Conservation (phyloP, 116 monocot genomes). For the Iris pallida region DNA sequence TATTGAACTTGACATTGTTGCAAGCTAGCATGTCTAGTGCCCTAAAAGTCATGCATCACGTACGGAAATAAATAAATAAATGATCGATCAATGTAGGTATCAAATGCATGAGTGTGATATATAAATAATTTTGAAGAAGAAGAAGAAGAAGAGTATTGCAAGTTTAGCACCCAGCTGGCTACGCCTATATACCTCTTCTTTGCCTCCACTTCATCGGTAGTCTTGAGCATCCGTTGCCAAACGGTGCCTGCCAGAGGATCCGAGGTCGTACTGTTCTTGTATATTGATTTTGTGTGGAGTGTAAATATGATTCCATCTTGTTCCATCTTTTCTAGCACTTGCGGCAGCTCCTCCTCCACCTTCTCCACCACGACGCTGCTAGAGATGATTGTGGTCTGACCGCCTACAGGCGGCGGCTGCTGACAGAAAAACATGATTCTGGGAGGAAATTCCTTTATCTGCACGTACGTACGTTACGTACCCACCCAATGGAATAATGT, state of each 20-base stretch:
- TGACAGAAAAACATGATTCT: constrained; percentile 8
- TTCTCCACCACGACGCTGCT: constrained; percentile 9
- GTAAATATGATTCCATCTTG: not conserved
- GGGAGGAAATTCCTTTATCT: constrained; percentile 2
- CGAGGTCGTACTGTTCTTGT: not conserved
- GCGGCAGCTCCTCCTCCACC: constrained; percentile 1
- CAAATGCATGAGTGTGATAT: too few relatives aligned
- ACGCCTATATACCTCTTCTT: too few relatives aligned
- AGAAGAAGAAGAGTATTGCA: too few relatives aligned
- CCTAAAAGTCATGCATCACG: too few relatives aligned
- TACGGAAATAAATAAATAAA: too few relatives aligned
- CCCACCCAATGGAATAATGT: too few relatives aligned
- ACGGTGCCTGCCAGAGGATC: not conserved
- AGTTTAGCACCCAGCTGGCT: too few relatives aligned
- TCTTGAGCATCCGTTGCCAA: constrained; percentile 33
- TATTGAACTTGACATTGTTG: constrained; percentile 4
- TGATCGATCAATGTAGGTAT: too few relatives aligned
- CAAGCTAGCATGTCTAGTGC: constrained; percentile 9
- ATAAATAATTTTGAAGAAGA: too few relatives aligned
- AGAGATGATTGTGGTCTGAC: constrained; percentile 7
- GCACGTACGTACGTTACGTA: too few relatives aligned
- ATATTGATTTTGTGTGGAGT: not conserved
- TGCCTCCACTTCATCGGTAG: constrained; percentile 12
- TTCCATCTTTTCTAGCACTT: not conserved
- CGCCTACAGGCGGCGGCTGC: not conserved